Percentiles rank a stretch among this genome's conserved stretches.
These are phyloP conservation scores for Rubia yunnanensis DNA, from an alignment of 257 asterid species.

Conservation along the genomic window DNA sequence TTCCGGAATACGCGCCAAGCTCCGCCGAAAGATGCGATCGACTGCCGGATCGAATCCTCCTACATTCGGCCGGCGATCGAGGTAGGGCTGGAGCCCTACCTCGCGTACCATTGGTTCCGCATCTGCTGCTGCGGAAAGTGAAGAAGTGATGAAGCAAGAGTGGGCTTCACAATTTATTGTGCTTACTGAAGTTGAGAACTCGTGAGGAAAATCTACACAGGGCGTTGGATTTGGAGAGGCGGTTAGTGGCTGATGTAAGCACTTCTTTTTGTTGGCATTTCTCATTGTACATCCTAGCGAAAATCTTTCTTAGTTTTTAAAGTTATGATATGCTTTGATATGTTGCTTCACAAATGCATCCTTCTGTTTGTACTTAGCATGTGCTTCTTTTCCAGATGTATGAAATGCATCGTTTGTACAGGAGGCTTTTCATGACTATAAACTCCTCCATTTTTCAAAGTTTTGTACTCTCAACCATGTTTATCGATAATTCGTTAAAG, in stretches of 20 bases:
- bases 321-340: constrained; percentile 7
- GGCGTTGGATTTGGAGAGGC: constrained; percentile 60
- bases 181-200: constrained; percentile 61
- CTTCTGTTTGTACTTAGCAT: too few relatives aligned
- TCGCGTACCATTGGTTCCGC: too few relatives aligned
- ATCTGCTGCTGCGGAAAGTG: too few relatives aligned
- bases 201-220: constrained; percentile 65
- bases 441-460: background rate
- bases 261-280: background rate
- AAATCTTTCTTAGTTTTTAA: background rate
- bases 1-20: too few relatives aligned
- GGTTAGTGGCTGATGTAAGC: constrained; percentile 57
- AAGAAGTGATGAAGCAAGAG: constrained; percentile 77
- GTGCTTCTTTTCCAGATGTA: too few relatives aligned
- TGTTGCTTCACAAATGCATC: constrained; percentile 14
- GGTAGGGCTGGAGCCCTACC: too few relatives aligned
- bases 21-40: too few relatives aligned
- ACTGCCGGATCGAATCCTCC: too few relatives aligned
- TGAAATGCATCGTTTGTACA: too few relatives aligned
- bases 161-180: constrained; percentile 56
- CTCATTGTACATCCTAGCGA: background rate
- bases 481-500: background rate
- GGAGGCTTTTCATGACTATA: background rate
- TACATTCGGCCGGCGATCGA: too few relatives aligned
- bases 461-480: background rate